Evolutionary conservation across 306 rosid species (phyloP), one percentile per base, ranked within the genome.

Genomic region (Cicer yamashitae): DNA sequence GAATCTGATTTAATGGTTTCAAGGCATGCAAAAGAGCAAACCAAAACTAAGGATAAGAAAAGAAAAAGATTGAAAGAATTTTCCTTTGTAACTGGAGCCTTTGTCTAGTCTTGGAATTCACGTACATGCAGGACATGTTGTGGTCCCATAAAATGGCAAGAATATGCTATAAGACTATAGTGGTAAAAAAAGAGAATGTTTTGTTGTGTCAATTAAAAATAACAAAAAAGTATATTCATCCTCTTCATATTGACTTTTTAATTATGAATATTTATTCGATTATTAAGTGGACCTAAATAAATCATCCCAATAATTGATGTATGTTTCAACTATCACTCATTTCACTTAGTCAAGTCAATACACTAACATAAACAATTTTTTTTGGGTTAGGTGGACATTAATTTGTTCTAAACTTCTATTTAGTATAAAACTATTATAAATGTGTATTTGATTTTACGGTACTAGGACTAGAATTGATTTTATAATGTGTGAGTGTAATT

Each of bases 1-100:
- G 84, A 54, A 54, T 54, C 18, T 54, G 13, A 8, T 46, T 84
- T 84, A 78, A 60, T 70, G 77, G 75, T 69, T 83, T 90, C 91
- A 86, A 91, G 89, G 84, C 89, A 89, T 89, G 91, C 87, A 83
- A 83, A 87, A 83, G 82, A 78, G 69, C 70, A 76, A 53, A 10
- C 39, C 61, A 73, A 73, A 79, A 62, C 79, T 61, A 50, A 74
- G 74, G 67, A 46, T 69, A 47, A 76, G 37, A 72, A 79, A 77
- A 88, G 78, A 43, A 85, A 88, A 91, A 84, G 91, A 74, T 43
- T 25, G 62, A 79, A 71, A 60, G 82, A 79, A 85, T 84, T 77
- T 82, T 83, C 83, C 77, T 85, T 83, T 79, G 84, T 85, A 76
- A 75, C 89, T 82, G 91, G 89, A 85, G 87, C 82, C 82, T 85